Conservation (phyloP, 1,284 basidiomycete species). For the Entoloma clypeatum region DNA sequence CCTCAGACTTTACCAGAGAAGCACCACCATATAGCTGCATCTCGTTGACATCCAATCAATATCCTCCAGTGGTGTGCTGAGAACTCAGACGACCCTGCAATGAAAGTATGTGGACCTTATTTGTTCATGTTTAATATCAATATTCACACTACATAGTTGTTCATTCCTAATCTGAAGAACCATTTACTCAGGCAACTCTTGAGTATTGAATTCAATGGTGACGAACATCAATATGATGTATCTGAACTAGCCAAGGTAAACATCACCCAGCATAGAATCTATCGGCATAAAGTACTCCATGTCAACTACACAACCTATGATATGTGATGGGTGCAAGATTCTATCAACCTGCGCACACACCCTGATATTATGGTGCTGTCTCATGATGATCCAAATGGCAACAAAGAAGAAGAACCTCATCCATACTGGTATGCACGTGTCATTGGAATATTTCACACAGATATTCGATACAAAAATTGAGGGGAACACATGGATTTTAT, state of each 20-base stretch:
- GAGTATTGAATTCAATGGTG: neutral
- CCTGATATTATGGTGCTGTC: too few species aligned
- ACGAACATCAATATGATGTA: neutral
- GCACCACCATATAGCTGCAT: constrained; percentile 1
- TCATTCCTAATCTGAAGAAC: neutral
- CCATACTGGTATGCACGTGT: constrained; percentile 15
- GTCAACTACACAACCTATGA: constrained; percentile 27
- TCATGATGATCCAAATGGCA: constrained; percentile 10
- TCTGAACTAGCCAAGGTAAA: neutral
- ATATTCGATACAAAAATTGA: neutral
- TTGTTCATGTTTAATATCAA: neutral
- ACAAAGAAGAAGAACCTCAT: constrained; percentile 2
- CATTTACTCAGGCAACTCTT: neutral
- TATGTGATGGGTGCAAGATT: constrained; percentile 18
- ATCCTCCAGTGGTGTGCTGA: neutral
- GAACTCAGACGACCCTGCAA: neutral
- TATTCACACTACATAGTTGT: neutral
- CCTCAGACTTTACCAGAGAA: neutral
- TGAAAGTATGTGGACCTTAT: neutral
- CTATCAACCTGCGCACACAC: constrained; percentile 14
- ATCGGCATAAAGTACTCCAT: neutral
- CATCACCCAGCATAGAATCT: neutral
- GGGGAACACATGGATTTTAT: neutral
- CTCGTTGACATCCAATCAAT: neutral
- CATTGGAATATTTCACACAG: constrained; percentile 11